Base-by-base conservation (phyloP, 768 basidiomycete genomes). In the Suillus weaverae region DNA sequence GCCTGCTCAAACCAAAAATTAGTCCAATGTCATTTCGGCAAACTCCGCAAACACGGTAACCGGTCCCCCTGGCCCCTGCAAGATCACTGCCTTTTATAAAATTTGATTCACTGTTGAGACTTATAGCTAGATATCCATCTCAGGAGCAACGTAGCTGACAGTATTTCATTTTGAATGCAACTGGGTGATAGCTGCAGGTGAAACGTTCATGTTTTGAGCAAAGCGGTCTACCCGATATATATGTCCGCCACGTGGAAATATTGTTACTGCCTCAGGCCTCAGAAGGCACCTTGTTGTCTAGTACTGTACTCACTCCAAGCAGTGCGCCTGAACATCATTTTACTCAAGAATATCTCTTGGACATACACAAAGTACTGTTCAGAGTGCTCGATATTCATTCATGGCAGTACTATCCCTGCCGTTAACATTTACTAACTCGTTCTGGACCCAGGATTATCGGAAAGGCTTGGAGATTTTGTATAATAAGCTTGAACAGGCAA, bases 371-470 rank as follows among this genome's bases (percentile, higher is more conserved):
- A 65, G 41, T 16, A 32, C 38, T 43, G 35, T 62, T 33, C 10
- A n/a, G 10, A 26, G 22, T 26, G 22, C 35, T 44, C 22, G 41
- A 51, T 38, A 60, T 62, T 56, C 70, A 62, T 74, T 62, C 72
- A 95, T 96, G 95, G 90, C 94, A 67, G 90, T 93, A 68, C 80
- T 97, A 67, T 92, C 94, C 51, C 86, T 96, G 72, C 95, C 95
- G n/a, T 82, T 94, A 64, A 85, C 85, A 18, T 97, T 97, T 75
- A 87, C 84, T 63, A 96, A 97, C 76, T 95, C 94, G 36, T 97
- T 97, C 81, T 97, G 95, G 95, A 86, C 94, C 18, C 90, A 93
- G 75, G 94, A 95, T 80, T 95, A 94, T 73, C 83, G 92, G 53
- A 85, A 80, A 65, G 95, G 95, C 39, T 83, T 97, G 35, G 88